These are phyloP conservation scores for Myriosclerotinia scirpicola DNA, from an alignment of 2,329 filamentous ascomycete genomes.

Conservation along the genomic window DNA sequence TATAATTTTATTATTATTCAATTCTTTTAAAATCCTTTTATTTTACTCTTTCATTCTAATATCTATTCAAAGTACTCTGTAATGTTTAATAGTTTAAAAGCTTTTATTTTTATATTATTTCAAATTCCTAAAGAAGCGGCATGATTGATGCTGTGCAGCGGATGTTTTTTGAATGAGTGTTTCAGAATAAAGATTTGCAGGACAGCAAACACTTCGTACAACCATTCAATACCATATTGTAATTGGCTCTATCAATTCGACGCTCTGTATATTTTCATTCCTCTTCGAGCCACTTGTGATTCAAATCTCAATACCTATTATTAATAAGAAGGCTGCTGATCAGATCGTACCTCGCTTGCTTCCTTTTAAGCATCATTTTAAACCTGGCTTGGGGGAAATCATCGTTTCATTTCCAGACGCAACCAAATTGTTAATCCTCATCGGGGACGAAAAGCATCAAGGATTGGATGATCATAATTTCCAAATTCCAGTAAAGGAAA, in stretches of 20 bases:
- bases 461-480: constrained; percentile 17
- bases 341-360: not conserved
- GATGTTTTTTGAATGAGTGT: constrained; percentile 7
- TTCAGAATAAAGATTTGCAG: not conserved
- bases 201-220: not conserved
- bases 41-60: constrained; percentile 1
- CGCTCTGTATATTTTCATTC: not conserved
- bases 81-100: not conserved
- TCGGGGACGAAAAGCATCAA: not conserved
- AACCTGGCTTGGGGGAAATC: not conserved
- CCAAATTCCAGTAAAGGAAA: not conserved
- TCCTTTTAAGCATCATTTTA: constrained; percentile 11
- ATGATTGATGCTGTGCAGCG: too few species aligned
- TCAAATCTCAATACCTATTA: not conserved
- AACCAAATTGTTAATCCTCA: not conserved
- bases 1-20: not conserved
- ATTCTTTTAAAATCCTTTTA: not conserved
- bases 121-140: not conserved
- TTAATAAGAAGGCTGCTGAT: not conserved
- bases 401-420: constrained; percentile 4
- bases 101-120: constrained; percentile 15
- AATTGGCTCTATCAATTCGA: not conserved
- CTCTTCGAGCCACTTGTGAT: not conserved
- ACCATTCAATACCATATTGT: not conserved
- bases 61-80: too few species aligned